These are phyloP conservation scores for Fusarium sp. DNA, from an alignment of 2,329 filamentous ascomycete species.

Conservation along the genomic window DNA sequence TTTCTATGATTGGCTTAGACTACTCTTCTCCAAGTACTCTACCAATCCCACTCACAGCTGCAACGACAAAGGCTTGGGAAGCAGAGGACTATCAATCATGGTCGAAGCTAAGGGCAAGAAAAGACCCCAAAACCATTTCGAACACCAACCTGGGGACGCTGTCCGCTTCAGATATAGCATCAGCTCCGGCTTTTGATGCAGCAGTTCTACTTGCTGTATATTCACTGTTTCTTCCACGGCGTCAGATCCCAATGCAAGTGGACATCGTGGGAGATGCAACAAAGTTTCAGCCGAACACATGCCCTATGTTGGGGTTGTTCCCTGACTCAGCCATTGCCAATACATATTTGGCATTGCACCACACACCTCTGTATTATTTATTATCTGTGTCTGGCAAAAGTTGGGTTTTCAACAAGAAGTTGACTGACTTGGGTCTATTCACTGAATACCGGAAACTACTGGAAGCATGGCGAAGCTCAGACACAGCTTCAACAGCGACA, in stretches of 20 bases:
- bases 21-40: slow-evolving; percentile 50
- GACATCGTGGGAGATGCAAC: slow-evolving; percentile 42
- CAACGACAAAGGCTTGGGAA: slow-evolving; percentile 61
- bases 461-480: slow-evolving; percentile 58
- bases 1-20: slow-evolving; percentile 51
- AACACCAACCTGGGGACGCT: slow-evolving; percentile 49
- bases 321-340: slow-evolving; percentile 58
- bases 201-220: slow-evolving; percentile 55
- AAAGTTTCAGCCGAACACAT: slow-evolving; percentile 37
- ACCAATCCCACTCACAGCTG: slow-evolving; percentile 59
- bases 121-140: slow-evolving; percentile 42
- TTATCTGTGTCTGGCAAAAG: slow-evolving; percentile 68
- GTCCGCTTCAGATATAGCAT: slow-evolving; percentile 51
- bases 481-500: slow-evolving; percentile 58
- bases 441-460: slow-evolving; percentile 60
- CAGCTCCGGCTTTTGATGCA: slow-evolving; percentile 53
- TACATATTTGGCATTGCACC: slow-evolving; percentile 66
- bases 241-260: slow-evolving; percentile 45
- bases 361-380: slow-evolving; percentile 68
- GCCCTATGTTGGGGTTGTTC: slow-evolving; percentile 56
- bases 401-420: slow-evolving; percentile 68
- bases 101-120: slow-evolving; percentile 51
- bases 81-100: slow-evolving; percentile 59
- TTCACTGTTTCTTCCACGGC: slow-evolving; percentile 53
- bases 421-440: slow-evolving; percentile 58